These are phyloP conservation scores for Pseudocercospora fuligena DNA, from an alignment of 2,329 filamentous ascomycete genomes.

Conservation along the genomic window DNA sequence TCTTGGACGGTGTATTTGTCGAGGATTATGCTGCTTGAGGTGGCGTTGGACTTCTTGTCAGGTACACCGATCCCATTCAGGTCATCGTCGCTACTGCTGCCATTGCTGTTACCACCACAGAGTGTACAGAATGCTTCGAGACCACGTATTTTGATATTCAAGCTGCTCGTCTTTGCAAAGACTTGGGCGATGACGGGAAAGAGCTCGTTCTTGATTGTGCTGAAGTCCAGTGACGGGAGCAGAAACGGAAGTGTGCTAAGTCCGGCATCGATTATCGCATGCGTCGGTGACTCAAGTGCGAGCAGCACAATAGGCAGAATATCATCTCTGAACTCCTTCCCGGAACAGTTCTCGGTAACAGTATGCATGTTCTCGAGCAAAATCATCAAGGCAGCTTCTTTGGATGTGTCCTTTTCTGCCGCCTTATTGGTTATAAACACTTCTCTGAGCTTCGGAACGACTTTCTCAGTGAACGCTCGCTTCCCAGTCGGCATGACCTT, in stretches of 20 bases:
- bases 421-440: slow-evolving; percentile 70
- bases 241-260: slow-evolving; percentile 77
- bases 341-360: slow-evolving; percentile 79
- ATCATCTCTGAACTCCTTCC: slow-evolving; percentile 95
- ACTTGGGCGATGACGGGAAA: slow-evolving; percentile 90
- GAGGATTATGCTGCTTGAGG: slow-evolving; percentile 65
- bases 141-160: slow-evolving; percentile 92
- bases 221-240: slow-evolving; percentile 90
- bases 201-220: slow-evolving; percentile 93
- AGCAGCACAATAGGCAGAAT: slow-evolving; percentile 84
- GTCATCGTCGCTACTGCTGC: slow-evolving; percentile 64
- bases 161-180: slow-evolving; percentile 89
- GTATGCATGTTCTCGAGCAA: slow-evolving; percentile 80
- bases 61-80: slow-evolving; percentile 69
- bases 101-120: slow-evolving; percentile 70
- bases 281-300: slow-evolving; percentile 85
- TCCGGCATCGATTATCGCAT: slow-evolving; percentile 84
- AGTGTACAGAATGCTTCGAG: slow-evolving; percentile 88
- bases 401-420: slow-evolving; percentile 77
- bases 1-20: slow-evolving; percentile 99
- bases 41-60: slow-evolving; percentile 50
- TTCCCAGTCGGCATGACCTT: slow-evolving; percentile 76
- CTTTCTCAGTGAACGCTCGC: slow-evolving; percentile 79
- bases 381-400: slow-evolving; percentile 90
- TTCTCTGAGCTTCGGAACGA: slow-evolving; percentile 82